Evolutionary conservation across 495 filamentous ascomycete genomes (phyloP).

Genomic region (Penicillium argentinense): DNA sequence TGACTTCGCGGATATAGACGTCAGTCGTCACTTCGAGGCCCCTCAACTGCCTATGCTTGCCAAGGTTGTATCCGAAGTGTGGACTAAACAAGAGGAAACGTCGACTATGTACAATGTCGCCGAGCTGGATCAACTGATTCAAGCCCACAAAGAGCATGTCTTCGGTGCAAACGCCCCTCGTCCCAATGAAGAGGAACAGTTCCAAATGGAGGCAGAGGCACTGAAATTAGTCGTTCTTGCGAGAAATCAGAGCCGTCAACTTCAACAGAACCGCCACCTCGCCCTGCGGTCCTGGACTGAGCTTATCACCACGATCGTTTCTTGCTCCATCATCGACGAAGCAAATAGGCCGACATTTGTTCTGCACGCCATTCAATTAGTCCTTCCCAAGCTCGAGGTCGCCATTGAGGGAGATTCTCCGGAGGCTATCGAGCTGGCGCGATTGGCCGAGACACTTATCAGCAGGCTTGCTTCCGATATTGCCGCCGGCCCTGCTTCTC

Average conservation of each 20-base stretch:
- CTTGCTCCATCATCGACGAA: constrained; percentile 70
- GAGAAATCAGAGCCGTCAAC: constrained; percentile 68
- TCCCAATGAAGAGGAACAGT: constrained; percentile 55
- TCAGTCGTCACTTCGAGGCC: constrained; percentile 42
- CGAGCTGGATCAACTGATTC: constrained; percentile 60
- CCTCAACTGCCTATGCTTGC: constrained; percentile 57
- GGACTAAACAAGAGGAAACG: constrained; percentile 50
- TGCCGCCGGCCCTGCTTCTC: constrained; percentile 41
- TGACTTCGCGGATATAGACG: constrained; percentile 80
- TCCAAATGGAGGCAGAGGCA: constrained; percentile 56
- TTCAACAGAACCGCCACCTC: constrained; percentile 57
- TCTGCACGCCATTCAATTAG: constrained; percentile 77
- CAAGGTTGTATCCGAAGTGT: constrained; percentile 62
- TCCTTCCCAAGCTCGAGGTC: constrained; percentile 79
- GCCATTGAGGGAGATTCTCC: constrained; percentile 62
- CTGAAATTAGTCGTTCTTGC: constrained; percentile 57
- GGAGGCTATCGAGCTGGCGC: constrained; percentile 71
- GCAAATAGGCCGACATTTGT: constrained; percentile 70
- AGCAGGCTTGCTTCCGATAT: constrained; percentile 65
- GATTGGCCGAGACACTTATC: constrained; percentile 72
- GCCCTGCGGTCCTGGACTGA: constrained; percentile 79
- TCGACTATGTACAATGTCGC: constrained; percentile 56
- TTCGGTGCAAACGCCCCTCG: constrained; percentile 48
- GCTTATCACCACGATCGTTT: constrained; percentile 73
- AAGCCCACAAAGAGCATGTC: constrained; percentile 53